Conservation (phyloP, 768 basidiomycete genomes). For the Collybiopsis confluens region DNA sequence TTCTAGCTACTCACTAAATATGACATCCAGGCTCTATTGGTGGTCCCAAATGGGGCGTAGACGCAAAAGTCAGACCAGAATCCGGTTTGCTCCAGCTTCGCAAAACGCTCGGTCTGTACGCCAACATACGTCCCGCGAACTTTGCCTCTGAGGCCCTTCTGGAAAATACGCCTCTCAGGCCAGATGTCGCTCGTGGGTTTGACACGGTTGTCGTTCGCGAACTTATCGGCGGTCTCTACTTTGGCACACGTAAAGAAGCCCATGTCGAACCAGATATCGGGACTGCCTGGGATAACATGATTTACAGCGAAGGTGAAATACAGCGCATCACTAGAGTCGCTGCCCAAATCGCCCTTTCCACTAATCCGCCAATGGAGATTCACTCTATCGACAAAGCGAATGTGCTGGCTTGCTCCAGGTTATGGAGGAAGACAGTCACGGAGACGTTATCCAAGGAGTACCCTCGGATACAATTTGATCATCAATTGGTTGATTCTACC, state of each 20-base stretch:
- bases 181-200: slow-evolving; percentile 75
- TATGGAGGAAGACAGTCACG: slow-evolving; percentile 92
- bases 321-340: slow-evolving; percentile 95
- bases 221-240: slow-evolving; percentile 95
- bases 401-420: slow-evolving; percentile 88
- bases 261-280: slow-evolving; percentile 60
- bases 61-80: slow-evolving; percentile 86
- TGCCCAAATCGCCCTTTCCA: slow-evolving; percentile 81
- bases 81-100: slow-evolving; percentile 83
- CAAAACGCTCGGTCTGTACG: slow-evolving; percentile 92
- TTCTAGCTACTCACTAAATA: slow-evolving; percentile 7
- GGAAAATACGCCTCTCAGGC: slow-evolving; percentile 82
- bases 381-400: slow-evolving; percentile 99
- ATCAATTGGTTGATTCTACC: slow-evolving; percentile 92
- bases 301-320: slow-evolving; percentile 88
- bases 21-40: slow-evolving; percentile 82
- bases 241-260: slow-evolving; percentile 88
- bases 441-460: slow-evolving; percentile 83
- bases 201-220: slow-evolving; percentile 95
- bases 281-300: slow-evolving; percentile 87
- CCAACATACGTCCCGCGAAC: slow-evolving; percentile 96
- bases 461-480: slow-evolving; percentile 82
- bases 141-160: slow-evolving; percentile 91
- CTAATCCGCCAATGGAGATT: slow-evolving; percentile 81
- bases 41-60: slow-evolving; percentile 98